phyloP scores from a whole-genome alignment of 2,329 filamentous ascomycete genomes.

The Diaporthe destruens region DNA sequence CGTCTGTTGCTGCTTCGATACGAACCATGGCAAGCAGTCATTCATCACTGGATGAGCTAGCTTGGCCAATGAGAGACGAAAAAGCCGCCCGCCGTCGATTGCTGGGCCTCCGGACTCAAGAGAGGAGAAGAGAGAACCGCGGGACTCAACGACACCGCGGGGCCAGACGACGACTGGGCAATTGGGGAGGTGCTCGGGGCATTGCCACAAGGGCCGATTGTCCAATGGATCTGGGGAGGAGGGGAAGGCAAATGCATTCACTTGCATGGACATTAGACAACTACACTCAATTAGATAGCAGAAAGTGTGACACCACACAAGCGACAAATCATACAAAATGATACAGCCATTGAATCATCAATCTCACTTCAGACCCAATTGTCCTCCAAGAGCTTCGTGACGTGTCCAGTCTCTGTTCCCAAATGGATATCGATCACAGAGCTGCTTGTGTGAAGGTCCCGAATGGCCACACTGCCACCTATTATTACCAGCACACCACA shows the following conservation, averaged over 20 bases:
- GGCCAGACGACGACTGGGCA: conserved; percentile 11
- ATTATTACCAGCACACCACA: too few species aligned
- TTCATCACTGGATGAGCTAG: conserved; percentile 8
- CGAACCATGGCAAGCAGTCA: background rate
- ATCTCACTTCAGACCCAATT: background rate
- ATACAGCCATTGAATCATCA: conserved; percentile 21
- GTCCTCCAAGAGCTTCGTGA: background rate
- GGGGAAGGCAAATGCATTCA: conserved; percentile 1
- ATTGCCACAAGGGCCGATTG: conserved; percentile 17
- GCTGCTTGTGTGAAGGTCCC: background rate
- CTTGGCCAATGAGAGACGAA: conserved; percentile 15
- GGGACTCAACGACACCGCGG: background rate
- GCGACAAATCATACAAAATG: conserved; percentile 2
- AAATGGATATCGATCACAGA: background rate
- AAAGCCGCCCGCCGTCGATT: background rate
- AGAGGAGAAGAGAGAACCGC: conserved; percentile 2
- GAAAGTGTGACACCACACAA: conserved; percentile 4
- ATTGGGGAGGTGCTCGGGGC: conserved; percentile 2
- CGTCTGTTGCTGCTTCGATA: conserved; percentile 14
- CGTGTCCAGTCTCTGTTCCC: conserved; percentile 23
- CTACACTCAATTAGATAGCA: conserved; percentile 16
- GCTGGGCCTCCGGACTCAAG: background rate
- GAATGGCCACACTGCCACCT: background rate
- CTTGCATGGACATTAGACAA: background rate
- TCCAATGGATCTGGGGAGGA: background rate